Evolutionary conservation across 2,329 filamentous ascomycete species (phyloP), one percentile per base, ranked within the genome.

Genomic region (Byssochlamys sp.): DNA sequence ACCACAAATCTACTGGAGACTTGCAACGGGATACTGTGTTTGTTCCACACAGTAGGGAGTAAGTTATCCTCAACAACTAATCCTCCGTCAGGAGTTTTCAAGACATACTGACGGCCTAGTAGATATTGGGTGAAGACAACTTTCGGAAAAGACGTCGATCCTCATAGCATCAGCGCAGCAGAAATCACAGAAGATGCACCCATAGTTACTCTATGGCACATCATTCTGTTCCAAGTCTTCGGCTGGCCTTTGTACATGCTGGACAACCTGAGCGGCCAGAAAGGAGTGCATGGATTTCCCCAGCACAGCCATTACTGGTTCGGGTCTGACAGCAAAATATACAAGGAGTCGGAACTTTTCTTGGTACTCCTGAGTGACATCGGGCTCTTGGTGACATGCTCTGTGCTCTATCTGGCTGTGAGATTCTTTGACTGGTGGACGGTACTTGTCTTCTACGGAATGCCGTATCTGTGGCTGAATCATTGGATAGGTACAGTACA

Each of bases 11-110:
- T 71, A 83, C 83, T 52, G 83, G 83, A 63, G 81, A 87, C 73
- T 83, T 87, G 74, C 79, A 84, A 58, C 84, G 84, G 75, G 84
- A 87, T 69, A 84, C 82, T 68, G 82, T 80, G 26, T 85, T 85
- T 60, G 83, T 86, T 19, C 39, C 39, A 19, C 39, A 45, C 19
- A 45, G 39, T 7, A 45, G 39, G n/a, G 39, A 45, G 39, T 45
- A 45, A 45, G 39, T n/a, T n/a, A 19, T 24, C 29, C 29, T 10
- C 7, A 31, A 45, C 19, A 19, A 2, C 2, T 7, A 45, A 9
- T 7, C 6, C 39, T 19, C n/a, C 19, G n/a, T 7, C 4, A 6
- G 3, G 19, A 31, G 19, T 45, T 19, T 1, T 19, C n/a, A 19
- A 24, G 6, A n/a, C n/a, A 19, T 45, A 24, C 39, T 45, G 19